These are phyloP conservation scores for Pseudozyma sp. DNA, from an alignment of 1,284 basidiomycete genomes.

Conservation along the genomic window DNA sequence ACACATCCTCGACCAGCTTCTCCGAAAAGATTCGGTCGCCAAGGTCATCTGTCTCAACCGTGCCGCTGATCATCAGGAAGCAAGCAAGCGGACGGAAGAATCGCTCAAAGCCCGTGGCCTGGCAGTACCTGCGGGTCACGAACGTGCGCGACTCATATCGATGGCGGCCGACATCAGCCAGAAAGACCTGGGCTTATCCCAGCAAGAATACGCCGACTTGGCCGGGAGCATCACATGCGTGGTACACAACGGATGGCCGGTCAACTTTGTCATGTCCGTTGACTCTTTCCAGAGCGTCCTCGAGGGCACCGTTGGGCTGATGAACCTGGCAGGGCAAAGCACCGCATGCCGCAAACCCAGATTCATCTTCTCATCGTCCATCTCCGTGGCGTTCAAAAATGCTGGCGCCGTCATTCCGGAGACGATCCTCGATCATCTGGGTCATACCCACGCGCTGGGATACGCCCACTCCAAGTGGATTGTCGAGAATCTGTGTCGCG, in stretches of 20 bases:
- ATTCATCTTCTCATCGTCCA: conserved; percentile 75
- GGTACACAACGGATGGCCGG: conserved; percentile 56
- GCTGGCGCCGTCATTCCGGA: conserved; percentile 69
- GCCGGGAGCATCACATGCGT: conserved; percentile 29
- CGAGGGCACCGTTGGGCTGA: conserved; percentile 73
- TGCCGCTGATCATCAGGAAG: conserved; percentile 30
- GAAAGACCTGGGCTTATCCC: conserved; percentile 21
- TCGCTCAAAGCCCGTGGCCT: conserved; percentile 32
- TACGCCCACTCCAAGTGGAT: conserved; percentile 76
- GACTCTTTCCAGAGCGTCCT: conserved; percentile 61
- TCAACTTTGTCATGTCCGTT: conserved; percentile 55
- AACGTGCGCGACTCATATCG: conserved; percentile 14
- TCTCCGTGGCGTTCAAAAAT: conserved; percentile 71
- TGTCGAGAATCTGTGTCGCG: conserved; percentile 74
- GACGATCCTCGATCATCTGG: conserved; percentile 69
- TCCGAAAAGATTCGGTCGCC: conserved; percentile 16
- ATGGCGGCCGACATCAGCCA: conserved; percentile 29
- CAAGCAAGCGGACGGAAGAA: conserved; percentile 25
- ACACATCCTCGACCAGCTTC: conserved; percentile 46
- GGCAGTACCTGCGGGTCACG: not conserved
- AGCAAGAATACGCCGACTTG: conserved; percentile 21
- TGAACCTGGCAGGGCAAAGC: conserved; percentile 73
- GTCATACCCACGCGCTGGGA: conserved; percentile 72
- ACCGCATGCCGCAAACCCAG: conserved; percentile 68
- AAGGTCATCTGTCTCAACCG: conserved; percentile 44